Evolutionary conservation across 768 basidiomycete species (phyloP).

Genomic region (Suillus bovinus): DNA sequence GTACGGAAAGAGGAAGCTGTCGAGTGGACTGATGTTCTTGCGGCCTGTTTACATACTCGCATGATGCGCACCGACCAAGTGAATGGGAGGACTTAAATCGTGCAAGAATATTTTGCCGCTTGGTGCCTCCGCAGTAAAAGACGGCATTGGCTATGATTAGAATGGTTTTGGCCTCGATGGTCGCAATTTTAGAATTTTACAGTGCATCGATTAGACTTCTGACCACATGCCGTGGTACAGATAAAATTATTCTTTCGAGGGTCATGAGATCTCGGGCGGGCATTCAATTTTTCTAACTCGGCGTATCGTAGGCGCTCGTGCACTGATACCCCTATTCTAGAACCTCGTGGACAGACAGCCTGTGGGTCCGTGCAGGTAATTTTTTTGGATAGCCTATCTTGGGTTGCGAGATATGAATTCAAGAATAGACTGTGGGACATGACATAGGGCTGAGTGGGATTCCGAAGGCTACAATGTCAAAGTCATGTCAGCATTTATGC

Average conservation of each 20-base stretch:
- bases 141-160: constrained; percentile 81
- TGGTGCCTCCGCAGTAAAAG: constrained; percentile 63
- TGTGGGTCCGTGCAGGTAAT: constrained; percentile 18
- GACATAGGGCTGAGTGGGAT: too few species aligned
- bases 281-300: constrained; percentile 20
- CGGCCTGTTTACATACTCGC: constrained; percentile 24
- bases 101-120: too few species aligned
- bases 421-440: constrained; percentile 95
- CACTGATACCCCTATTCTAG: neutral
- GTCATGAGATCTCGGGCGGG: constrained; percentile 43
- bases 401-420: constrained; percentile 82
- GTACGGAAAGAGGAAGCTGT: neutral
- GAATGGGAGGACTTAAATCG: too few species aligned
- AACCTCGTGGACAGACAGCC: neutral
- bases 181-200: constrained; percentile 38
- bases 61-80: too few species aligned
- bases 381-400: constrained; percentile 60
- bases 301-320: constrained; percentile 9
- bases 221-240: constrained; percentile 63
- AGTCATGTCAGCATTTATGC: constrained; percentile 16
- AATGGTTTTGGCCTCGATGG: constrained; percentile 37
- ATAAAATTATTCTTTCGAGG: constrained; percentile 63
- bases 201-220: constrained; percentile 79
- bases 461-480: constrained; percentile 51
- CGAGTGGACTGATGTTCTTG: neutral